Conservation (phyloP, 306 rosid genomes). For the Erythrophleum fordii region DNA sequence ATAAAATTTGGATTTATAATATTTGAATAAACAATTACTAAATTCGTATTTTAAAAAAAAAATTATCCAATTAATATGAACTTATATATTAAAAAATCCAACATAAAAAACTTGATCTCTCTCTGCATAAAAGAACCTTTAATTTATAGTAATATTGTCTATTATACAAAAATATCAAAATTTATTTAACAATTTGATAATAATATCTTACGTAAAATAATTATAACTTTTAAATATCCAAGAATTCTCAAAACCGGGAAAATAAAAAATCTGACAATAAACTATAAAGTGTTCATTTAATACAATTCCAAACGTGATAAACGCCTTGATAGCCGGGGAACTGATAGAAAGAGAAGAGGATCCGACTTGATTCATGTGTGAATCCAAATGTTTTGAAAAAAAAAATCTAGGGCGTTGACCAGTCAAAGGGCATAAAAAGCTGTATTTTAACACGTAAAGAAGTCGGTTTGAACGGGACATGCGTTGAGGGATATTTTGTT, state of each 20-base stretch:
- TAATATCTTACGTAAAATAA: background rate
- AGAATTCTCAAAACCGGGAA: background rate
- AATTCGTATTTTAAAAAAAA: too few species aligned
- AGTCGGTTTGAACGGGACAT: conserved; percentile 52
- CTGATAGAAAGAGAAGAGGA: background rate
- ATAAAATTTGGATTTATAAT: too few species aligned
- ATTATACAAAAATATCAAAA: background rate
- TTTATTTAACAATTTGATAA: background rate
- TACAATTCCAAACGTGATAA: background rate
- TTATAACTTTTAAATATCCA: too few species aligned
- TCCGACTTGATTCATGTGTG: background rate
- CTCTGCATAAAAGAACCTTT: too few species aligned
- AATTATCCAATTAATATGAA: too few species aligned
- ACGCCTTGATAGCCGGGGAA: background rate
- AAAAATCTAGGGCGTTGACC: conserved; percentile 52
- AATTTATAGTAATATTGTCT: background rate
- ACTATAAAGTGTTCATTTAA: background rate
- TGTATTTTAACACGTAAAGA: conserved; percentile 42
- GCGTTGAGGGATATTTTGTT: conserved; percentile 55
- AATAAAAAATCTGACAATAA: background rate
- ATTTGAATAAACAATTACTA: too few species aligned
- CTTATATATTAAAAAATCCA: too few species aligned
- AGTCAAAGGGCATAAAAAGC: conserved; percentile 53
- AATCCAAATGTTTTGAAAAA: background rate
- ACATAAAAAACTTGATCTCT: background rate